These are phyloP conservation scores for Moringa oleifera DNA, from an alignment of 345 rosid genomes.

Conservation along the genomic window DNA sequence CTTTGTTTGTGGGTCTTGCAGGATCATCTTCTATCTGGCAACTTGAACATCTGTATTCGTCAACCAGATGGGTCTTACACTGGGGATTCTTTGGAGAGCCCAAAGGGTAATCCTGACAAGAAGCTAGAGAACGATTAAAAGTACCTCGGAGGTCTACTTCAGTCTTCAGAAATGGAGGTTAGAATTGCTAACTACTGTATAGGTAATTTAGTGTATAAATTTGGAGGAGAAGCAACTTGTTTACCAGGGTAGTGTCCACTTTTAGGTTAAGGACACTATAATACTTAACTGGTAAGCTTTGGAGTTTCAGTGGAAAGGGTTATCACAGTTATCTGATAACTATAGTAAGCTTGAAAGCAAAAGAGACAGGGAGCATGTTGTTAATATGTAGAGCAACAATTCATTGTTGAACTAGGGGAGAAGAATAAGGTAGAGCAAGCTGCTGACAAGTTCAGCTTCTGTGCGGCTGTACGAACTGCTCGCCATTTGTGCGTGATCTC, in stretches of 20 bases:
- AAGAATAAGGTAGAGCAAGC: conserved; percentile 34
- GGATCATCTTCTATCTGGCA: conserved; percentile 61
- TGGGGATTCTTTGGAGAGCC: conserved; percentile 54
- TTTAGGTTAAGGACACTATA: conserved; percentile 39
- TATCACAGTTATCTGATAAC: no score
- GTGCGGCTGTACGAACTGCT: conserved; percentile 8
- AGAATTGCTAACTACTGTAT: conserved; percentile 40
- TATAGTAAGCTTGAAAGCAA: no score
- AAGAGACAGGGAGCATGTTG: conserved; percentile 33
- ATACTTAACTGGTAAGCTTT: conserved; percentile 10
- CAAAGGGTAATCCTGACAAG: conserved; percentile 35
- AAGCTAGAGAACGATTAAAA: conserved; percentile 20
- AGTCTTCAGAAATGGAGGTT: conserved; percentile 20
- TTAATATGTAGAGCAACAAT: conserved; percentile 32
- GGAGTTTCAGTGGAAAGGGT: no score
- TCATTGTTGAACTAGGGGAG: conserved; percentile 25
- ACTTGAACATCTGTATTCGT: conserved; percentile 57
- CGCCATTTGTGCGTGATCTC: conserved; percentile 18
- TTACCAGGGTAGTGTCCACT: conserved; percentile 37
- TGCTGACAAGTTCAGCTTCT: conserved; percentile 22
- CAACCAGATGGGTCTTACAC: conserved; percentile 78
- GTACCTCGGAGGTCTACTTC: conserved; percentile 19
- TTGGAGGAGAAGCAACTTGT: conserved; percentile 37
- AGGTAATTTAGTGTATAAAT: conserved; percentile 47
- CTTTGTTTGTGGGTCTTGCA: conserved; percentile 26